These are phyloP conservation scores for Phytophthora hybrid DNA, from an alignment of 352 stramenopile genomes.

Conservation along the genomic window DNA sequence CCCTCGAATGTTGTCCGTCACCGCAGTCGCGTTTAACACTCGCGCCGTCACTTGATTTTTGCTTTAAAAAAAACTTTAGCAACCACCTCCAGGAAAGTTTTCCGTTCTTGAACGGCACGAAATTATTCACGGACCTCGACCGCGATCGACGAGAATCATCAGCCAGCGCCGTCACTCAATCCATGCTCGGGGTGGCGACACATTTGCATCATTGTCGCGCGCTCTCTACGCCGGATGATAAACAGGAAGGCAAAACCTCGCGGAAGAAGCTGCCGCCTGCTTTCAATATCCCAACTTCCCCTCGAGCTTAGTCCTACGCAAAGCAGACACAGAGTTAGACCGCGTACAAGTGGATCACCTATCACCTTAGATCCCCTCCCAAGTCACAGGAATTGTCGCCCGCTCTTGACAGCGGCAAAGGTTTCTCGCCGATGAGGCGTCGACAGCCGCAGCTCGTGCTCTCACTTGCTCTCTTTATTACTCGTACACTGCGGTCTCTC, in stretches of 20 bases:
- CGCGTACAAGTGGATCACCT: not conserved
- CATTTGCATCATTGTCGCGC: slow-evolving; percentile 20
- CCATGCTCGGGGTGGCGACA: not conserved
- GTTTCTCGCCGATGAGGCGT: not conserved
- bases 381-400: not conserved
- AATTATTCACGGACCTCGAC: not conserved
- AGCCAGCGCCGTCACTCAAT: not conserved
- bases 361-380: too few relatives aligned
- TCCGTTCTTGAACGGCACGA: not conserved
- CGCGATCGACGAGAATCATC: not conserved
- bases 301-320: slow-evolving; percentile 21
- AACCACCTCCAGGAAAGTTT: not conserved
- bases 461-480: not conserved
- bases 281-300: not conserved
- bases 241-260: slow-evolving; percentile 5
- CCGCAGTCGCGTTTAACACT: not conserved
- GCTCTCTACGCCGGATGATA: not conserved
- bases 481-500: not conserved
- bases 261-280: not conserved
- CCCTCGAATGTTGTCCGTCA: not conserved
- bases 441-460: not conserved
- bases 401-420: not conserved
- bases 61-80: too few relatives aligned
- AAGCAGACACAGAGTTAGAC: slow-evolving; percentile 4
- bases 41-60: too few relatives aligned